phyloP scores from a whole-genome alignment of 202 grass and related monocot species.

The Dendrocalamus latiflorus region DNA sequence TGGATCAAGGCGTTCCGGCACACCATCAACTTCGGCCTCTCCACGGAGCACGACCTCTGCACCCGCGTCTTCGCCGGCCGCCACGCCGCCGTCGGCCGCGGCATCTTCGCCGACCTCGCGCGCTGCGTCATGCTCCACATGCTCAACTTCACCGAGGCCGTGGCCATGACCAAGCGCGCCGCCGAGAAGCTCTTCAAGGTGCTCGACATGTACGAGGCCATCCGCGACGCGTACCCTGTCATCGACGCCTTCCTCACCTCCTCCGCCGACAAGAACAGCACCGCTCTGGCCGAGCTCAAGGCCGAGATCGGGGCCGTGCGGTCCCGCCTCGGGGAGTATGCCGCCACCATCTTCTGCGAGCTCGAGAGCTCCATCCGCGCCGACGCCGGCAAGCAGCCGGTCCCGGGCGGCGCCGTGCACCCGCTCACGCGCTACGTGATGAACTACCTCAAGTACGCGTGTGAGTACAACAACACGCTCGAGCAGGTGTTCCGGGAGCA shows the following conservation, averaged over 20 bases:
- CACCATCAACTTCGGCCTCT: too few species aligned
- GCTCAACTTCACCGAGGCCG: conserved; percentile 77
- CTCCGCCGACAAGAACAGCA: background rate
- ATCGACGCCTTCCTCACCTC: too few species aligned
- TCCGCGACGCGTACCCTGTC: conserved; percentile 65
- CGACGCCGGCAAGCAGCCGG: conserved; percentile 50
- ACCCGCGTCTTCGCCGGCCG: conserved; percentile 46
- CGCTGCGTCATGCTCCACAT: conserved; percentile 48
- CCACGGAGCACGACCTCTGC: conserved; percentile 65
- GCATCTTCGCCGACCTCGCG: conserved; percentile 62
- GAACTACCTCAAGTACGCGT: conserved; percentile 94
- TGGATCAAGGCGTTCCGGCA: too few species aligned
- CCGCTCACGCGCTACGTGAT: conserved; percentile 86
- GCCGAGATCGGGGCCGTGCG: conserved; percentile 40
- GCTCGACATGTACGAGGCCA: conserved; percentile 84
- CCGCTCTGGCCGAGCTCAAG: conserved; percentile 48
- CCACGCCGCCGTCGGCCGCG: conserved; percentile 22
- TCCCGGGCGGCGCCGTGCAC: conserved; percentile 82
- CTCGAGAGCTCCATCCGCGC: conserved; percentile 86
- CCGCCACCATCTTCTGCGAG: conserved; percentile 70
- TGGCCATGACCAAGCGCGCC: conserved; percentile 55
- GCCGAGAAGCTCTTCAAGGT: conserved; percentile 95
- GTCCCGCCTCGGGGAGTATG: conserved; percentile 50
- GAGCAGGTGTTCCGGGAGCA: conserved; percentile 81
- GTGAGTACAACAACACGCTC: conserved; percentile 85